Percentiles rank a stretch among this genome's conserved stretches.
Conservation (phyloP, 768 basidiomycete genomes). For the Naganishia randhawae region DNA sequence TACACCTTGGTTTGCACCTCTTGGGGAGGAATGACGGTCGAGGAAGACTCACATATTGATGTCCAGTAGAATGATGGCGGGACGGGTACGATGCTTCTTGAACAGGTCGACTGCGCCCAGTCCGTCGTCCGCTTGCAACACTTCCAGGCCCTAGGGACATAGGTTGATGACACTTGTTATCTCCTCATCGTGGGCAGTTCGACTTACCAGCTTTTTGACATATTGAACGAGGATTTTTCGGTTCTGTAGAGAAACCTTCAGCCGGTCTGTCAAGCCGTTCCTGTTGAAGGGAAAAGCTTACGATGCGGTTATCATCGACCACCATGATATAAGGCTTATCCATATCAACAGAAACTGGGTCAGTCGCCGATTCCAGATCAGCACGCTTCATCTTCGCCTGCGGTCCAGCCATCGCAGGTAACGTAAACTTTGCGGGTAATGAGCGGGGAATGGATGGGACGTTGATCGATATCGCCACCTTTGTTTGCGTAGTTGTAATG, state of each 20-base stretch:
- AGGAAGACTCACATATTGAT: slow-evolving; percentile 12
- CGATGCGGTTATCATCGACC: slow-evolving; percentile 10
- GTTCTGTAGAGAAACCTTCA: not conserved
- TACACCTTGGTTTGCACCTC: not conserved
- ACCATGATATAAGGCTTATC: slow-evolving; percentile 13
- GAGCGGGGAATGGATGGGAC: not conserved
- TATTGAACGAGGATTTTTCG: slow-evolving; percentile 6
- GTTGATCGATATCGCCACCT: not conserved
- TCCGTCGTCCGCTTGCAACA: slow-evolving; percentile 5
- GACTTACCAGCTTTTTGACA: slow-evolving; percentile 6
- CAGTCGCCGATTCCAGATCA: not conserved
- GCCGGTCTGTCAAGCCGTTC: not conserved
- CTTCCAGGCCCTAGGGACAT: not conserved
- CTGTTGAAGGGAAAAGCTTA: not conserved
- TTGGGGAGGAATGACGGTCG: too few species aligned
- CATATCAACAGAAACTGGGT: too few species aligned
- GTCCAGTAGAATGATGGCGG: slow-evolving; percentile 4
- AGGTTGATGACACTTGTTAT: not conserved
- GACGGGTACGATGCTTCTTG: not conserved
- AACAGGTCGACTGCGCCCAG: slow-evolving; percentile 3
- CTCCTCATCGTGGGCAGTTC: not conserved
- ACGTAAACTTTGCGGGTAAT: not conserved
- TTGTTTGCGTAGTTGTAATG: not conserved
- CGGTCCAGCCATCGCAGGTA: not conserved
- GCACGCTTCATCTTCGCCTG: not conserved